Evolutionary conservation across 2,329 filamentous ascomycete genomes (phyloP).

Genomic region (Knoxdaviesia proteae): DNA sequence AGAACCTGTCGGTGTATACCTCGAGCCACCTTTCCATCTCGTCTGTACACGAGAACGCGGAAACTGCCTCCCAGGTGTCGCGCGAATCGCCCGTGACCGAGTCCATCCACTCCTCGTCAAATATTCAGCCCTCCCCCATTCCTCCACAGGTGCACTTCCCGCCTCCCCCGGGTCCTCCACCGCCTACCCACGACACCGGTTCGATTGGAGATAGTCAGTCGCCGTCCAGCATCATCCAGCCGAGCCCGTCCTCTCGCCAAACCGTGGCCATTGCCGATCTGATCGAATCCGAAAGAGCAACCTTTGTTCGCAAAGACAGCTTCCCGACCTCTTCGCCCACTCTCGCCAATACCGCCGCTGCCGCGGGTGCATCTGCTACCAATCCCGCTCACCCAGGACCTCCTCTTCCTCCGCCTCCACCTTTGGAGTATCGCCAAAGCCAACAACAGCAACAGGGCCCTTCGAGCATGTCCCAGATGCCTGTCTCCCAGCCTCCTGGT

Average conservation of each 20-base stretch:
- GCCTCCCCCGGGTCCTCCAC: constrained; percentile 19
- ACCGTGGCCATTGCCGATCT: not conserved
- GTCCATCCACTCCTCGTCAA: constrained; percentile 15
- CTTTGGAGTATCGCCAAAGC: constrained; percentile 27
- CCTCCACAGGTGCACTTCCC: constrained; percentile 23
- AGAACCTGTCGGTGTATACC: not conserved
- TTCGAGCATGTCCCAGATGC: no score
- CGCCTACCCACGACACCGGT: constrained; percentile 7
- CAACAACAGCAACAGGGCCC: not conserved
- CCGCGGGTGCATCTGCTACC: no score
- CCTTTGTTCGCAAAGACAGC: no score
- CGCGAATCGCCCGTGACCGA: constrained; percentile 36
- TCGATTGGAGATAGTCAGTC: no score
- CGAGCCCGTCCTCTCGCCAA: not conserved
- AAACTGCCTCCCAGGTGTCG: constrained; percentile 41
- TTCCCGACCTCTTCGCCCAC: no score
- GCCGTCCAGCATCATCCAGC: no score
- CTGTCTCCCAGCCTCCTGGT: not conserved
- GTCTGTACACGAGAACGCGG: constrained; percentile 23
- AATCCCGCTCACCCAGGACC: not conserved
- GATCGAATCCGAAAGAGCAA: not conserved
- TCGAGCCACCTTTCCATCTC: not conserved
- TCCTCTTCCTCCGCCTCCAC: constrained; percentile 18
- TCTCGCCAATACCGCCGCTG: no score
- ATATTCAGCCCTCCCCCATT: constrained; percentile 10